Percentiles rank a stretch among this genome's conserved stretches.
Evolutionary conservation across 805 yeast genomes (phyloP).

Genomic region (Myxozyma kluyveri): DNA sequence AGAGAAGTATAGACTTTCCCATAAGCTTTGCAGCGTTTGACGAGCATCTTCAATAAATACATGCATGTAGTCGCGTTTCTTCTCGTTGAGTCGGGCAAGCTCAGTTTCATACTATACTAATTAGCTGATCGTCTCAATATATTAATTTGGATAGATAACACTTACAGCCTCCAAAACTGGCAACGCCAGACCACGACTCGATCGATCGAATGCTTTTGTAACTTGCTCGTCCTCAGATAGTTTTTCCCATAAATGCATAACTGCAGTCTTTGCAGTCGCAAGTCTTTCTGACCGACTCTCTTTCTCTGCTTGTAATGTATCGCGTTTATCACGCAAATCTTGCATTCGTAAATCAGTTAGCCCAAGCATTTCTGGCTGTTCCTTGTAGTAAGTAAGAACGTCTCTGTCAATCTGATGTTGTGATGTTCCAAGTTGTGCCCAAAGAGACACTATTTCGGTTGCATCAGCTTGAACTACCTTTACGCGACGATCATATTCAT

Average conservation of each 20-base stretch:
- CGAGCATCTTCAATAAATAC: slow-evolving; percentile 65
- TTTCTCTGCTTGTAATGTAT: slow-evolving; percentile 40
- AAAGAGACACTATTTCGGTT: slow-evolving; percentile 33
- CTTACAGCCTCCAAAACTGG: slow-evolving; percentile 27
- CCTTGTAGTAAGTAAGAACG: slow-evolving; percentile 29
- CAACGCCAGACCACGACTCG: slow-evolving; percentile 39
- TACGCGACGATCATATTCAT: slow-evolving; percentile 31
- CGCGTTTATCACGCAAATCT: slow-evolving; percentile 22
- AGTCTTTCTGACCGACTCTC: slow-evolving; percentile 38
- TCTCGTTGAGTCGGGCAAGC: slow-evolving; percentile 53
- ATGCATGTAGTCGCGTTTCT: slow-evolving; percentile 63
- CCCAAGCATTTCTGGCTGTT: slow-evolving; percentile 33
- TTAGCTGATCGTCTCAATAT: neutral
- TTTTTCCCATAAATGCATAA: slow-evolving; percentile 55
- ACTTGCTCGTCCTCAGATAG: slow-evolving; percentile 49
- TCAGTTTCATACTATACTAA: slow-evolving; percentile 48
- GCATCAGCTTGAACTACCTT: slow-evolving; percentile 29
- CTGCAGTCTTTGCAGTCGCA: slow-evolving; percentile 40
- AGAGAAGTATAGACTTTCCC: slow-evolving; percentile 62
- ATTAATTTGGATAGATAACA: neutral
- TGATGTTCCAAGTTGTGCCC: slow-evolving; percentile 38
- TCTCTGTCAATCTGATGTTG: slow-evolving; percentile 34
- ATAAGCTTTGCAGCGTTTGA: slow-evolving; percentile 54
- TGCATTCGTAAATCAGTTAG: slow-evolving; percentile 36
- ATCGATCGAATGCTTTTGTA: slow-evolving; percentile 42